Base-by-base conservation (phyloP, 2,329 filamentous ascomycete species). In the Waltergamsia citrina region DNA sequence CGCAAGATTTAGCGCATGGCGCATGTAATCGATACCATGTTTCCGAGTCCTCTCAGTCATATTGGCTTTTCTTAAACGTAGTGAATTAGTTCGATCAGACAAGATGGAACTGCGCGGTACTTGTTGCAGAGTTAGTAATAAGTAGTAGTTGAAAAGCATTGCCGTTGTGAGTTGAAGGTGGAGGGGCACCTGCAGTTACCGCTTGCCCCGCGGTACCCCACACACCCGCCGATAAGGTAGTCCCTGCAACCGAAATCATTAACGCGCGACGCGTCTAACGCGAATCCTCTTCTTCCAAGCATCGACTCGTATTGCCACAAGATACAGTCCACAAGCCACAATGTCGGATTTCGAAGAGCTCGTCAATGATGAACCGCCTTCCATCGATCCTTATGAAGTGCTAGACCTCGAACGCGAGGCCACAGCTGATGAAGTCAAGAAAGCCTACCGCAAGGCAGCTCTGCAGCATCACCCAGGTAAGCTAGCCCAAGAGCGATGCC, bases 401-500 rank as follows among this genome's bases (percentile, higher is more conserved):
- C 76, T 98, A 7, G 73, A 67, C 16, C 57, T 98, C 26, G 69
- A 79, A 24, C 74, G 75, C 40, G 65, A 73, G 34, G 87, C 87
- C 11, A 84, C 82, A 0, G 62, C 77, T 26, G 78, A 86, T 41
- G 75, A 94, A 49, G 74, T 98, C 62, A 95, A 93, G 56, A 78
- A 76, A 14, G 86, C 90, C 14, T 98, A 98, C 64, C 83, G 86
- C 52, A 94, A 93, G 55, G 77, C 82, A 33, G 92, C 92, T 4
- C 68, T 98, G 38, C 87, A 78, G 56, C 74, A 88, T 47, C 92
- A 98, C 49, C 85, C 85, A 47, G 82, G 82, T 90, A 71, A 46
- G 60, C 33, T 10, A n/a, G 19, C 24, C 37, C 12, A 28, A 15
- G 27, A n/a, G 21, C 6, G 14, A 15, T 14, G 27, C 22, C 33